Evolutionary conservation across 2,329 filamentous ascomycete genomes (phyloP).

Genomic region (Pochonia chlamydosporia): DNA sequence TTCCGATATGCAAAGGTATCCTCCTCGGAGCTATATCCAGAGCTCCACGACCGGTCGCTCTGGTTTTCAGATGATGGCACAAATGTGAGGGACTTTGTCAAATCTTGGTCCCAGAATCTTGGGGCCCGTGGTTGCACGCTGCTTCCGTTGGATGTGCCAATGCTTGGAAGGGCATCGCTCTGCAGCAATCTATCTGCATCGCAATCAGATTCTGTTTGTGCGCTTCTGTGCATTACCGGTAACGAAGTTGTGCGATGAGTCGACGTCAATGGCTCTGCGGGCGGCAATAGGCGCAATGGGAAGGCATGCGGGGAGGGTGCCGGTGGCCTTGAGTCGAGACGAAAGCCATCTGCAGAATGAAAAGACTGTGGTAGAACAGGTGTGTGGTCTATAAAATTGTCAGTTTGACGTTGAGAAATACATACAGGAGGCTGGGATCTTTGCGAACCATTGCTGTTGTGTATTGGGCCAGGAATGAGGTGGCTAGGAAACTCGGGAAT

Average conservation of each 20-base stretch:
- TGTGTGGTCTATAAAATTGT: background rate
- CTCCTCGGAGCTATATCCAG: slow-evolving; percentile 19
- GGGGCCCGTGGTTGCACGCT: background rate
- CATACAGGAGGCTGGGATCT: background rate
- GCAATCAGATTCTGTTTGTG: background rate
- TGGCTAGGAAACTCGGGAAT: background rate
- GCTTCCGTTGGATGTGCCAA: background rate
- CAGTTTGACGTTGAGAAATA: background rate
- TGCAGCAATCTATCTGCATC: background rate
- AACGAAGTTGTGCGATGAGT: background rate
- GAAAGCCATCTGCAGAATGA: slow-evolving; percentile 11
- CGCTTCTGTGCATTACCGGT: background rate
- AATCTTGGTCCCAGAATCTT: background rate
- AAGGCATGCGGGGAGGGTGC: background rate
- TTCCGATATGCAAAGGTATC: slow-evolving; percentile 23
- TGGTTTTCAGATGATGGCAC: slow-evolving; percentile 4
- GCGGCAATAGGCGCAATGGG: background rate
- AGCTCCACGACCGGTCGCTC: slow-evolving; percentile 7
- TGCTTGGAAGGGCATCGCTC: background rate
- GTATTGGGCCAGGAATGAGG: background rate
- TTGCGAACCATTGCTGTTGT: background rate
- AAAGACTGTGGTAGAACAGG: slow-evolving; percentile 17
- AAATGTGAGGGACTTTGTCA: background rate
- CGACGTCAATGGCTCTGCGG: background rate
- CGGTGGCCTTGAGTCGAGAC: background rate